These are phyloP conservation scores for Xylaria venustula DNA, from an alignment of 495 filamentous ascomycete species.

Conservation along the genomic window DNA sequence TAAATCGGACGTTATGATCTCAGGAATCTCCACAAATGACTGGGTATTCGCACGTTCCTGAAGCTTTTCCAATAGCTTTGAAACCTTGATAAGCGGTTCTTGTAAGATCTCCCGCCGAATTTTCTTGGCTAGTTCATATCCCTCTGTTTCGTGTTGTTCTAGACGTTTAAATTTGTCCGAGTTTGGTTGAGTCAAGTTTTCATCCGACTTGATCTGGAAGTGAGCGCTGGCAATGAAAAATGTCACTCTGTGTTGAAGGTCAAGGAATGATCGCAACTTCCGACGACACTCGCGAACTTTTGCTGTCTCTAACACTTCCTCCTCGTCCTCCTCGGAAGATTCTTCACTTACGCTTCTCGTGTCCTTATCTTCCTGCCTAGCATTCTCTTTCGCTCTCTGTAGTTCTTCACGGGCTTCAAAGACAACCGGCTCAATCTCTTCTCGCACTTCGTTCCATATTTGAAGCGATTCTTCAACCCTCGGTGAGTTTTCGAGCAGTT, in stretches of 20 bases:
- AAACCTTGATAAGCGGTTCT: constrained; percentile 29
- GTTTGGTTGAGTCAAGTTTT: constrained; percentile 57
- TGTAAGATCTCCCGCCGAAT: constrained; percentile 74
- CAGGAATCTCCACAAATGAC: constrained; percentile 63
- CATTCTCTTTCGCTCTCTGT: constrained; percentile 49
- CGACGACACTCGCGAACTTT: constrained; percentile 55
- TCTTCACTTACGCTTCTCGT: constrained; percentile 27
- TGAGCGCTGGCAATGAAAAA: constrained; percentile 85
- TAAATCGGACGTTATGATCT: constrained; percentile 30
- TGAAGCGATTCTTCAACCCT: constrained; percentile 54
- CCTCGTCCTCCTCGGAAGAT: constrained; percentile 25
- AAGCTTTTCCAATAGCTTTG: constrained; percentile 47
- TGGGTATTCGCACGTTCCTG: constrained; percentile 44
- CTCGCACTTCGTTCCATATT: constrained; percentile 63
- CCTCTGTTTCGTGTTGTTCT: constrained; percentile 65
- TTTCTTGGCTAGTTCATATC: constrained; percentile 73
- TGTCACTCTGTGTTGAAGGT: constrained; percentile 74
- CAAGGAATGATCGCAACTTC: constrained; percentile 67
- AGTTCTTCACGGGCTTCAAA: constrained; percentile 64
- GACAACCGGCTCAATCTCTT: constrained; percentile 56
- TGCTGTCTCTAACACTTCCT: constrained; percentile 8
- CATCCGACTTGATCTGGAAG: constrained; percentile 75
- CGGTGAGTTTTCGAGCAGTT: constrained; percentile 66
- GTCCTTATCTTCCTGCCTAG: constrained; percentile 26
- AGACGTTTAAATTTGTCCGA: constrained; percentile 64